A percentile compares a stretch with the other conserved stretches of the same genome.
Conservation (phyloP, 2,329 filamentous ascomycete genomes). For the Simplicillium aogashimaense region DNA sequence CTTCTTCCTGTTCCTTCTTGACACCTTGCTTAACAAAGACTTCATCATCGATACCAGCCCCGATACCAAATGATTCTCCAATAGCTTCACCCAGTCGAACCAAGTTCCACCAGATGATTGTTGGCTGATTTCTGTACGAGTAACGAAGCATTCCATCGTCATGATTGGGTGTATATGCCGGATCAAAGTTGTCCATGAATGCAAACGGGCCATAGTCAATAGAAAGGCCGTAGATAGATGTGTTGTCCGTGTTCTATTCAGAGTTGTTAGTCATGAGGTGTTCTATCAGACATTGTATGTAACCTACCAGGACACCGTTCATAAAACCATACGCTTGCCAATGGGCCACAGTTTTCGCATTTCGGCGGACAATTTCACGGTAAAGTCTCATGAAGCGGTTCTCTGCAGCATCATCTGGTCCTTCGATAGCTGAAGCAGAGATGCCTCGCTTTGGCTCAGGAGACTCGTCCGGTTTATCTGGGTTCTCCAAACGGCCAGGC, state of each 20-base stretch:
- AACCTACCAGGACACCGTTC: conserved; percentile 69
- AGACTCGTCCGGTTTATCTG: conserved; percentile 32
- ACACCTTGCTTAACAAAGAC: conserved; percentile 67
- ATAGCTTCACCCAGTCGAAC: conserved; percentile 83
- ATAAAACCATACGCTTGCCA: conserved; percentile 99
- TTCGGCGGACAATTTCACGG: conserved; percentile 75
- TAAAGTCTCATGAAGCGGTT: conserved; percentile 85
- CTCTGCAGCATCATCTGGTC: conserved; percentile 56
- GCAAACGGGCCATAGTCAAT: conserved; percentile 96
- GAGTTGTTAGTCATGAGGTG: conserved; percentile 10
- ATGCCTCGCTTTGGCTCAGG: conserved; percentile 41
- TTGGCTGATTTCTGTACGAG: conserved; percentile 87
- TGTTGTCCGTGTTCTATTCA: conserved; percentile 81
- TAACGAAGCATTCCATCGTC: conserved; percentile 85
- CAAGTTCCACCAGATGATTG: conserved; percentile 97
- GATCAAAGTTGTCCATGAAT: conserved; percentile 96
- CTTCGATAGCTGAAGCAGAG: conserved; percentile 50
- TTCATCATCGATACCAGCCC: conserved; percentile 58
- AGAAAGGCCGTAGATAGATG: conserved; percentile 76
- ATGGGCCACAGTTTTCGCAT: conserved; percentile 77
- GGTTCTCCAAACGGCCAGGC: conserved; percentile 48
- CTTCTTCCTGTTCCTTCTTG: conserved; percentile 46
- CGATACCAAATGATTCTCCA: conserved; percentile 79
- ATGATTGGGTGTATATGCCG: conserved; percentile 90
- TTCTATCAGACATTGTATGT: neutral